Evolutionary conservation across 441 rosid species (phyloP), one percentile per base, ranked within the genome.

Genomic region (Melianthus villosus): DNA sequence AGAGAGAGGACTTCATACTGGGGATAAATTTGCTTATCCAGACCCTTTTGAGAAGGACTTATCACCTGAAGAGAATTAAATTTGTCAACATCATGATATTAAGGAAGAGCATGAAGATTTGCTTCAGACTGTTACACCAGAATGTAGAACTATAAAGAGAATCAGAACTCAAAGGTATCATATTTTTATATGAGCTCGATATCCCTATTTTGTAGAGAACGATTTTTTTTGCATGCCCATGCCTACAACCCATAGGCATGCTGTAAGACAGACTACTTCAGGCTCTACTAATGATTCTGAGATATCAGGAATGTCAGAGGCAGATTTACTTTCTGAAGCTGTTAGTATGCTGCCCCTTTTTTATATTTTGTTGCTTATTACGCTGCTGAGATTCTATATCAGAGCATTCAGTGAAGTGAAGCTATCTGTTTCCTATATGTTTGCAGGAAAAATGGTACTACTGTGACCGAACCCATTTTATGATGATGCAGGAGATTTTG

Each of bases 81-180:
- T 74, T 14, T 80, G 92, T 29, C 72, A 72, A 43, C 82, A 52
- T 9, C 78, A 78, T 6, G 92, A 89, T 36, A 69, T 73, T 3
- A 89, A 89, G 64, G 92, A 83, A 56, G 95, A 83, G 62, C 87
- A 89, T n/a, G 82, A 78, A 0, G 95, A 79, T 25, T 59, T 89
- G 64, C 79, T 89, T 59, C 76, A 68, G 51, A 71, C 67, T 34
- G 74, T 81, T 33, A 49, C 81, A 6, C 37, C 65, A 6, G 93
- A 83, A 72, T 77, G 71, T 50, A 75, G 89, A 38, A 71, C 73
- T 46, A 53, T 64, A 62, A 81, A 66, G 59, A 80, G 82, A 56
- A 73, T 32, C 71, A 71, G 60, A 82, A 80, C 49, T 77, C 83
- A 19, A 78, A 81, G 77, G 97, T 81, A 63, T 40, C 30, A 39